These are phyloP conservation scores for Backusella liffmaniae DNA, from an alignment of 192 early-diverging fungal genomes.

Conservation along the genomic window DNA sequence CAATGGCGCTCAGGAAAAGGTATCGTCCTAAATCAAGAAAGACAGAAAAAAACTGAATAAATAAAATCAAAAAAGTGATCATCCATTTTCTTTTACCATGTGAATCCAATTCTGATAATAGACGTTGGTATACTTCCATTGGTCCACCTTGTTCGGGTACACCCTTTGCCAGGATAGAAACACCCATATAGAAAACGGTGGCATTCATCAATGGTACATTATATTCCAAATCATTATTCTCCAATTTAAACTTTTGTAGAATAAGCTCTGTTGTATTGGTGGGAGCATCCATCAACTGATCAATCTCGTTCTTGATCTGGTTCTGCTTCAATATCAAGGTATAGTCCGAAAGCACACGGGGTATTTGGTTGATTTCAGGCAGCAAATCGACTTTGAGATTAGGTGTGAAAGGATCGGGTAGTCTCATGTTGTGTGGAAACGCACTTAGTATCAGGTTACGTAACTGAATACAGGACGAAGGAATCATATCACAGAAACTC, in stretches of 20 bases:
- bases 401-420: slow-evolving; percentile 96
- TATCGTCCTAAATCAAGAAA: slow-evolving; percentile 55
- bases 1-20: slow-evolving; percentile 84
- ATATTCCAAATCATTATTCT: slow-evolving; percentile 51
- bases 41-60: background rate
- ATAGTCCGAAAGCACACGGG: slow-evolving; percentile 84
- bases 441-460: slow-evolving; percentile 95
- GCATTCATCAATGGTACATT: slow-evolving; percentile 82
- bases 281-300: background rate
- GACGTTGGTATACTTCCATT: slow-evolving; percentile 81
- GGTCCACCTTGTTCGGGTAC: slow-evolving; percentile 59
- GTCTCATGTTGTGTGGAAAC: slow-evolving; percentile 93
- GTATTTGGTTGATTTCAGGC: slow-evolving; percentile 84
- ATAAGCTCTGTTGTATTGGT: background rate
- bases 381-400: slow-evolving; percentile 91
- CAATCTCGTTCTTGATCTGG: slow-evolving; percentile 53
- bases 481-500: slow-evolving; percentile 90
- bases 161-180: slow-evolving; percentile 67
- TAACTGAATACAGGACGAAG: slow-evolving; percentile 87
- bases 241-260: background rate
- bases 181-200: slow-evolving; percentile 86
- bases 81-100: slow-evolving; percentile 50
- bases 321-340: slow-evolving; percentile 52
- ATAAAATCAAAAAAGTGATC: background rate
- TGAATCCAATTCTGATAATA: slow-evolving; percentile 73